phyloP scores from a whole-genome alignment of 306 rosid species.

The Fagus sylvatica region DNA sequence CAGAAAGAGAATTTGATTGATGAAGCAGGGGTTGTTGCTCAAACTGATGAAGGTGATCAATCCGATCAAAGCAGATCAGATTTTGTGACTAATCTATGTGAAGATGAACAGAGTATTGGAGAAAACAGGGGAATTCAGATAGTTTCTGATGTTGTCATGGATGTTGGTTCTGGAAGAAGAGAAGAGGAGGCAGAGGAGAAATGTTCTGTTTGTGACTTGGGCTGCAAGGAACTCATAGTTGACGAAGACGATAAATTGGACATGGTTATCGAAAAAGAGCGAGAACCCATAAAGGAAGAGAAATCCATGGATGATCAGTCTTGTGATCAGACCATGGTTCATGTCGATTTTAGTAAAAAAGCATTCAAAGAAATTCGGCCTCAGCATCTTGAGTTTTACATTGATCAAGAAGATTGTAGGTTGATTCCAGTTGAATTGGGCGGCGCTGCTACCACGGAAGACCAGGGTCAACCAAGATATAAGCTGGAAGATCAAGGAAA shows the following conservation, averaged over 20 bases:
- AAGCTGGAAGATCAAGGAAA: slow-evolving; percentile 44
- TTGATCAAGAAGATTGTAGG: slow-evolving; percentile 68
- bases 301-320: slow-evolving; percentile 28
- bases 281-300: slow-evolving; percentile 37
- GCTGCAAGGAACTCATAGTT: slow-evolving; percentile 41
- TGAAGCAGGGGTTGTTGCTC: slow-evolving; percentile 40
- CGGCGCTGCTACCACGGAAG: slow-evolving; percentile 34
- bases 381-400: slow-evolving; percentile 80
- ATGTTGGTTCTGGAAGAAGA: slow-evolving; percentile 37
- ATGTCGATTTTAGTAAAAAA: slow-evolving; percentile 30
- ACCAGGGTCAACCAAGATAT: slow-evolving; percentile 28
- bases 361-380: slow-evolving; percentile 34
- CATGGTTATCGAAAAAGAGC: slow-evolving; percentile 31
- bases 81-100: slow-evolving; percentile 39
- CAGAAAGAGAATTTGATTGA: slow-evolving; percentile 48
- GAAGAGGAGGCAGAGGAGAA: slow-evolving; percentile 45
- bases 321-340: slow-evolving; percentile 31
- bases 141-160: slow-evolving; percentile 46
- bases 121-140: slow-evolving; percentile 43
- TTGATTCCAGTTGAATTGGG: slow-evolving; percentile 81
- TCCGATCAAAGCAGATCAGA: slow-evolving; percentile 62
- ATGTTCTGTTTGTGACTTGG: slow-evolving; percentile 57
- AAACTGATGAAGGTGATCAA: slow-evolving; percentile 40
- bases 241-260: slow-evolving; percentile 41
- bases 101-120: slow-evolving; percentile 38